Evolutionary conservation across 192 early-diverging fungal genomes (phyloP).

Genomic region (Mycoemilia scoparia): DNA sequence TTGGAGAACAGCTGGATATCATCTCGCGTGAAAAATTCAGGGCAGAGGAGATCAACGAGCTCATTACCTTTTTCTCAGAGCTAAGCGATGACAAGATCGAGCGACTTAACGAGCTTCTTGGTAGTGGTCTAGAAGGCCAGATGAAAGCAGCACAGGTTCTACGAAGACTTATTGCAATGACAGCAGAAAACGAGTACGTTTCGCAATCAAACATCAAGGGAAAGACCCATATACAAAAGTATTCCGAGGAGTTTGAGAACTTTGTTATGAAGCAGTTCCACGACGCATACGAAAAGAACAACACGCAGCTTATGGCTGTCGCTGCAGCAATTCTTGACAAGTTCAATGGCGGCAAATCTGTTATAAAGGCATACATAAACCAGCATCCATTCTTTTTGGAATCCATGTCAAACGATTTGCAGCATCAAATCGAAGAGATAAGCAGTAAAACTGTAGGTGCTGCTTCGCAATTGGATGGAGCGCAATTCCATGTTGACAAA

Average conservation of each 20-base stretch:
- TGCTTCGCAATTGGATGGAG: slow-evolving; percentile 16
- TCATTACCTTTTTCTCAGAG: slow-evolving; percentile 86
- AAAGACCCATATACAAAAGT: slow-evolving; percentile 70
- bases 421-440: slow-evolving; percentile 23
- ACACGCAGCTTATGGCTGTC: slow-evolving; percentile 47
- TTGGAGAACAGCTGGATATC: slow-evolving; percentile 94
- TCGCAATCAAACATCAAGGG: slow-evolving; percentile 34
- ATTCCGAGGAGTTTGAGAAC: slow-evolving; percentile 84
- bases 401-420: slow-evolving; percentile 46
- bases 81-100: slow-evolving; percentile 59
- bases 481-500: slow-evolving; percentile 47
- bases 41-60: slow-evolving; percentile 71
- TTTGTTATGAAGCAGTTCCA: slow-evolving; percentile 76
- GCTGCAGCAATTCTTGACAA: slow-evolving; percentile 74
- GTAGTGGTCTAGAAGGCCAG: slow-evolving; percentile 66
- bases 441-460: slow-evolving; percentile 24
- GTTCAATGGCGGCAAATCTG: slow-evolving; percentile 91
- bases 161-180: slow-evolving; percentile 62
- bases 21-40: slow-evolving; percentile 81
- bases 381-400: slow-evolving; percentile 94
- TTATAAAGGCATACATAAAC: slow-evolving; percentile 87
- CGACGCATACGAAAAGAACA: slow-evolving; percentile 56
- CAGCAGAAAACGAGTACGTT: slow-evolving; percentile 25
- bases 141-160: slow-evolving; percentile 73
- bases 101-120: slow-evolving; percentile 56